Conservation (phyloP, 2,329 filamentous ascomycete genomes). For the Colletotrichum horii region DNA sequence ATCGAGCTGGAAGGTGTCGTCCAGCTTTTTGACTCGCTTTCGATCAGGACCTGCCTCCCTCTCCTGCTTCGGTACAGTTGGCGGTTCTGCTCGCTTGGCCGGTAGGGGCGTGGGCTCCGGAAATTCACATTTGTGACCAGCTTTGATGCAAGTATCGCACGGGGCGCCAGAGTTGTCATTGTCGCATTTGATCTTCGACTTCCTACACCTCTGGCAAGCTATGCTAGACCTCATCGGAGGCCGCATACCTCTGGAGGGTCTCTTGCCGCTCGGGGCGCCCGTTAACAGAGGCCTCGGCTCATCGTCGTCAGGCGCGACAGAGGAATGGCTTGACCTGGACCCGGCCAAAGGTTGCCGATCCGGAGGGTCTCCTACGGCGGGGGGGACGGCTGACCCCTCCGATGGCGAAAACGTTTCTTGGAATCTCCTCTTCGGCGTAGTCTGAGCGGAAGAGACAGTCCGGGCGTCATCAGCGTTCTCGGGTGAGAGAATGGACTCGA, state of each 20-base stretch:
- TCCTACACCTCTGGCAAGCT: slow-evolving; percentile 76
- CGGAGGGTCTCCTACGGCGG: slow-evolving; percentile 19
- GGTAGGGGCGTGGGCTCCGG: slow-evolving; percentile 49
- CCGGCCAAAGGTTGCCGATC: slow-evolving; percentile 27
- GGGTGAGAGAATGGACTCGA: slow-evolving; percentile 57
- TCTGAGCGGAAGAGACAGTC: slow-evolving; percentile 32
- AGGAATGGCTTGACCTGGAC: slow-evolving; percentile 14
- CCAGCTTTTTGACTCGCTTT: slow-evolving; percentile 51
- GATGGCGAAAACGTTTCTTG: slow-evolving; percentile 37
- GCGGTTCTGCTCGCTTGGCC: slow-evolving; percentile 47
- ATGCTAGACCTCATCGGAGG: slow-evolving; percentile 77
- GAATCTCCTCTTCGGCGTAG: slow-evolving; percentile 40
- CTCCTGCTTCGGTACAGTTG: slow-evolving; percentile 41
- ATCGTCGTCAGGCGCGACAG: slow-evolving; percentile 31
- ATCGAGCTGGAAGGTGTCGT: slow-evolving; percentile 46
- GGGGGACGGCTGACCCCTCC: slow-evolving; percentile 28
- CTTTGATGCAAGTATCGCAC: slow-evolving; percentile 77
- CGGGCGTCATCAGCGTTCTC: slow-evolving; percentile 42
- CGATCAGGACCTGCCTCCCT: slow-evolving; percentile 51
- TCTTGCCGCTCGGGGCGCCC: slow-evolving; percentile 30
- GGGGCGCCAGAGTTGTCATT: slow-evolving; percentile 64
- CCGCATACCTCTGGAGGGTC: slow-evolving; percentile 48
- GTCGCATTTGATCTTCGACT: slow-evolving; percentile 87
- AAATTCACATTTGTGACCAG: slow-evolving; percentile 75
- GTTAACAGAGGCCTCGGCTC: slow-evolving; percentile 21